Conservation (phyloP, 371 early-diverging fungal genomes). For the Mortierella sp. region DNA sequence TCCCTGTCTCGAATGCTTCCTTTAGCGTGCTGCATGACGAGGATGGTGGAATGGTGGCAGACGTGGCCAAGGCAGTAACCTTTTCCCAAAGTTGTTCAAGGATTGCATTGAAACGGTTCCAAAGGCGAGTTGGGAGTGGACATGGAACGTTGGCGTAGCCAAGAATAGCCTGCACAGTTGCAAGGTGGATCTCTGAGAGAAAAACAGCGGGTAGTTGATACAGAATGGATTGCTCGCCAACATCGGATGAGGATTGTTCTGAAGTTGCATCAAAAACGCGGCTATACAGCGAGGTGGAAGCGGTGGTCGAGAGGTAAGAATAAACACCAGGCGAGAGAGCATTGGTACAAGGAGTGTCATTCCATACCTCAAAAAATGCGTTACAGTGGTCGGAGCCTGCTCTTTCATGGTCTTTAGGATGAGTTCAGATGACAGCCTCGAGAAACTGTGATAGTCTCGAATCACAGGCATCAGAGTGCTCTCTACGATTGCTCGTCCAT, state of each 20-base stretch:
- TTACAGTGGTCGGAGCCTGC: slow-evolving; percentile 21
- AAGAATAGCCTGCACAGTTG: slow-evolving; percentile 13
- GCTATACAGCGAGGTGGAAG: no score
- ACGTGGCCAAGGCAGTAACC: background rate
- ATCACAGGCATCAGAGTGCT: slow-evolving; percentile 22
- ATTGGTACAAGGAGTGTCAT: background rate
- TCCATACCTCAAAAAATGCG: slow-evolving; percentile 35
- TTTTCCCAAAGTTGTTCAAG: slow-evolving; percentile 23
- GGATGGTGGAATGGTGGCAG: background rate
- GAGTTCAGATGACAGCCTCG: slow-evolving; percentile 31
- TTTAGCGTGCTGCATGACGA: background rate
- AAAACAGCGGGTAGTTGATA: slow-evolving; percentile 15
- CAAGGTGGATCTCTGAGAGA: slow-evolving; percentile 26
- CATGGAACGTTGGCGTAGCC: slow-evolving; percentile 26
- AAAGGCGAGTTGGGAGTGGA: slow-evolving; percentile 38
- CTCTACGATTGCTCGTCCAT: slow-evolving; percentile 43
- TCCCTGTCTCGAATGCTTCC: slow-evolving; percentile 6
- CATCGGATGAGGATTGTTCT: background rate
- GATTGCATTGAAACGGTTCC: slow-evolving; percentile 18
- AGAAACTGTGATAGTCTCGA: slow-evolving; percentile 5
- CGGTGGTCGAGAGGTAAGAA: no score
- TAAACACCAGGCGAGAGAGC: background rate
- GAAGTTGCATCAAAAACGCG: slow-evolving; percentile 10
- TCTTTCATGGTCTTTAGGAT: slow-evolving; percentile 37
- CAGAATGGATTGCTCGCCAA: background rate